phyloP scores from a whole-genome alignment of 768 basidiomycete species.

The Hirschioporus abietinus region DNA sequence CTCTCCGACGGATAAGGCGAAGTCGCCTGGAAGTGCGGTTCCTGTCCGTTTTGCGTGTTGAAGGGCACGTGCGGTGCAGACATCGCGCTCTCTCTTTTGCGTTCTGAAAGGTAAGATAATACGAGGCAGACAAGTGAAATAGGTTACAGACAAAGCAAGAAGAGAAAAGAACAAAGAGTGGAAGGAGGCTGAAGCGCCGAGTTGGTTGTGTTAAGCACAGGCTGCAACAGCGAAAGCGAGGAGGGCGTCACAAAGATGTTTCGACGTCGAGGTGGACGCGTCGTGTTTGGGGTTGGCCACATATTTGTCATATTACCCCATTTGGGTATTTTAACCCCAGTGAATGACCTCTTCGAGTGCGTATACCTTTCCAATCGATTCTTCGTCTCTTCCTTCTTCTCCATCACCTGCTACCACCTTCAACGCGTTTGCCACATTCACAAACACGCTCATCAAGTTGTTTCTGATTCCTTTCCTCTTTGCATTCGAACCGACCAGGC shows the following conservation, averaged over 20 bases:
- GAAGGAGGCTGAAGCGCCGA: neutral
- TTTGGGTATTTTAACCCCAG: slow-evolving; percentile 17
- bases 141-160: neutral
- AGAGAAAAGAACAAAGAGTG: neutral
- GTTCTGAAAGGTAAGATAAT: neutral
- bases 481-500: slow-evolving; percentile 42
- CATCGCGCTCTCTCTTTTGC: neutral
- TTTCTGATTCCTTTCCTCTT: slow-evolving; percentile 32
- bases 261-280: no score
- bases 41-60: slow-evolving; percentile 1
- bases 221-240: neutral
- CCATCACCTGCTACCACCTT: slow-evolving; percentile 7
- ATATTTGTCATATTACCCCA: neutral
- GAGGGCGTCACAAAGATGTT: neutral
- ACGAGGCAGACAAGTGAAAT: neutral
- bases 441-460: slow-evolving; percentile 58
- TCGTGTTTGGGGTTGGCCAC: neutral
- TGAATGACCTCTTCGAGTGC: slow-evolving; percentile 20
- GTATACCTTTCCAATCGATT: slow-evolving; percentile 38
- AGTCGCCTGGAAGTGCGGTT: slow-evolving; percentile 2
- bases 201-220: neutral
- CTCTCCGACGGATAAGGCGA: neutral
- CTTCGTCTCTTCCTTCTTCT: slow-evolving; percentile 11
- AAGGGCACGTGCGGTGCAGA: neutral
- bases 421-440: slow-evolving; percentile 36